Evolutionary conservation across 352 stramenopile genomes (phyloP), one percentile per base, ranked within the genome.

Genomic region (Achlya hypogyna): DNA sequence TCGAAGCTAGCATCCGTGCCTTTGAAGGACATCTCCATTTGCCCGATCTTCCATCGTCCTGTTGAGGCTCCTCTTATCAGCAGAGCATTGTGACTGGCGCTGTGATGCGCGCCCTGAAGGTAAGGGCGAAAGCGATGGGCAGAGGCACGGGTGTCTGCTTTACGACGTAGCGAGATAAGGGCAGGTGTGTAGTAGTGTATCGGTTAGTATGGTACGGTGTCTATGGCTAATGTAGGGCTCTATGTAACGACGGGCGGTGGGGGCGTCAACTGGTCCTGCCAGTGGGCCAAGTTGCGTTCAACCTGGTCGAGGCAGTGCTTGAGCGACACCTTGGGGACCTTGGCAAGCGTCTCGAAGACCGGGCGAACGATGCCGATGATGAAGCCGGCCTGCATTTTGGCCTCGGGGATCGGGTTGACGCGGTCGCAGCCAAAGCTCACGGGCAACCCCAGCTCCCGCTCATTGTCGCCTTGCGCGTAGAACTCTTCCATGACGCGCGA

Each of bases 401-500:
- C 77, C 18, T 95, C 69, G 14, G 82, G 81, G 35, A 95, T 95
- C 22, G 87, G 83, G 53, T 89, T 87, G 27, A 95, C 72, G 16
- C 90, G 83, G 70, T 98, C 89, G 71, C 88, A 96, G 34, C 96
- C 89, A 25, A 96, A 88, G 70, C 80, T 97, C 32, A 97, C 75
- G 3, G 85, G 77, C 18, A 98, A 65, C 28, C 86, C 72, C 1
- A 96, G 62, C 65, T 88, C 75, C 49, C 89, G 89, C 70, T 98
- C 96, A 65, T 93, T 91, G 73, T 98, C 95, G 28, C 96, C 96
- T 77, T 98, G 94, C 38, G 86, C 71, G 67, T 96, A 98, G 68
- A 98, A 98, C 74, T 98, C 96, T 53, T 89, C 69, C 62, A 90
- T 82, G 62, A 98, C 95, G 35, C 88, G 82, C 63, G 95, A 84